phyloP scores from a whole-genome alignment of 805 yeast genomes.

The Teunomyces tritomae region DNA sequence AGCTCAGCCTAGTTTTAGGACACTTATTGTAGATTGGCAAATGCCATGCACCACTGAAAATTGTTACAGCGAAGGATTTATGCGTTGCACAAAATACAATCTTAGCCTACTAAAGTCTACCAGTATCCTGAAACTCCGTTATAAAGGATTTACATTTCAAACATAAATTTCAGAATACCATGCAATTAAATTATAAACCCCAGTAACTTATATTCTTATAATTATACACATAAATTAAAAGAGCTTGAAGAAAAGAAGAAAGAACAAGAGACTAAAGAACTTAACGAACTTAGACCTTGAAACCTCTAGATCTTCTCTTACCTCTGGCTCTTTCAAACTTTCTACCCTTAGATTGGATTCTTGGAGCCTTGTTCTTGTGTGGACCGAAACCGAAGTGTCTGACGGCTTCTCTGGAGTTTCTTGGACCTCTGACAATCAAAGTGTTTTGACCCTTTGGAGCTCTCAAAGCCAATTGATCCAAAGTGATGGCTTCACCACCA shows the following conservation, averaged over 20 bases:
- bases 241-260: background rate
- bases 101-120: too few species aligned
- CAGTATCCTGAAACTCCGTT: too few species aligned
- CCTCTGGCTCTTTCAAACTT: conserved; percentile 99
- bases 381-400: conserved; percentile 99
- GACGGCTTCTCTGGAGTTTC: conserved; percentile 98
- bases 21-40: too few species aligned
- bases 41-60: too few species aligned
- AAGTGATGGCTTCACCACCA: conserved; percentile 99
- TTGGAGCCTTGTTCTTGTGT: conserved; percentile 99
- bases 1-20: too few species aligned
- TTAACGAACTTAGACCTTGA: conserved; percentile 83
- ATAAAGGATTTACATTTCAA: background rate
- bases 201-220: conserved; percentile 6
- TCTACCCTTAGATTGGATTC: conserved; percentile 96
- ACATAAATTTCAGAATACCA: background rate
- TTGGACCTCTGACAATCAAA: conserved; percentile 96
- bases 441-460: conserved; percentile 99
- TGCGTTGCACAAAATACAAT: too few species aligned
- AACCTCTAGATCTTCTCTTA: conserved; percentile 98
- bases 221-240: conserved; percentile 9
- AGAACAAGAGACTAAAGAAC: conserved; percentile 1
- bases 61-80: too few species aligned
- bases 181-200: conserved; percentile 4
- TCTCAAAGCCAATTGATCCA: conserved; percentile 98